A percentile compares a stretch with the other conserved stretches of the same genome.
phyloP scores from a whole-genome alignment of 345 rosid species.

The Eucalyptus curtisii region DNA sequence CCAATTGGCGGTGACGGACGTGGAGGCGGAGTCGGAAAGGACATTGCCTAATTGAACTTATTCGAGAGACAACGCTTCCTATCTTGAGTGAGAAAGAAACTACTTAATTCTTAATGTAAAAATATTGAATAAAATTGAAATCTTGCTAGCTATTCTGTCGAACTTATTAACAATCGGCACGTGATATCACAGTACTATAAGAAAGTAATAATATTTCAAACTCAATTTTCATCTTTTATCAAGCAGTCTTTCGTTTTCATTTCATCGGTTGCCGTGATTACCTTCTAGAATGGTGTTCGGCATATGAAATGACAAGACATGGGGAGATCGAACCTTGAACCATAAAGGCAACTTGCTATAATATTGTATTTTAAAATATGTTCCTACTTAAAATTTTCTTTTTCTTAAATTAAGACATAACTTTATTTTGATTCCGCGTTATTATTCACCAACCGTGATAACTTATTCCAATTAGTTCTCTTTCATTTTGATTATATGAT shows the following conservation, averaged over 20 bases:
- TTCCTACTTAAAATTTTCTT: neutral
- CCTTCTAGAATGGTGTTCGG: too few species aligned
- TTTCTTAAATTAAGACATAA: neutral
- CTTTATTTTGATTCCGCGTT: neutral
- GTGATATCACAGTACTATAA: too few species aligned
- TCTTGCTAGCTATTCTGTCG: too few species aligned
- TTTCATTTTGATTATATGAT: neutral
- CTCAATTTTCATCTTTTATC: too few species aligned
- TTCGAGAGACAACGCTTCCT: neutral
- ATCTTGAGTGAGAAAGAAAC: neutral
- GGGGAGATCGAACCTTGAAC: neutral
- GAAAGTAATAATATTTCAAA: too few species aligned
- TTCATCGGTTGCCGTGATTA: too few species aligned
- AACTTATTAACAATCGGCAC: too few species aligned
- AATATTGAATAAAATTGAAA: too few species aligned
- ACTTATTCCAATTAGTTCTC: neutral
- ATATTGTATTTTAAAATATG: neutral
- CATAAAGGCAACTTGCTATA: neutral
- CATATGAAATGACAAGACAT: too few species aligned
- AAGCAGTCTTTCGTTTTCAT: too few species aligned
- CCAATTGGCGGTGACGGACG: too few species aligned
- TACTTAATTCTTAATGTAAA: neutral
- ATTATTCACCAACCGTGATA: neutral
- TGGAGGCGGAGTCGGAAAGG: neutral
- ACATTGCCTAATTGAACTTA: neutral